phyloP scores from a whole-genome alignment of 208 protist species.

The Wallacemonas sp. region DNA sequence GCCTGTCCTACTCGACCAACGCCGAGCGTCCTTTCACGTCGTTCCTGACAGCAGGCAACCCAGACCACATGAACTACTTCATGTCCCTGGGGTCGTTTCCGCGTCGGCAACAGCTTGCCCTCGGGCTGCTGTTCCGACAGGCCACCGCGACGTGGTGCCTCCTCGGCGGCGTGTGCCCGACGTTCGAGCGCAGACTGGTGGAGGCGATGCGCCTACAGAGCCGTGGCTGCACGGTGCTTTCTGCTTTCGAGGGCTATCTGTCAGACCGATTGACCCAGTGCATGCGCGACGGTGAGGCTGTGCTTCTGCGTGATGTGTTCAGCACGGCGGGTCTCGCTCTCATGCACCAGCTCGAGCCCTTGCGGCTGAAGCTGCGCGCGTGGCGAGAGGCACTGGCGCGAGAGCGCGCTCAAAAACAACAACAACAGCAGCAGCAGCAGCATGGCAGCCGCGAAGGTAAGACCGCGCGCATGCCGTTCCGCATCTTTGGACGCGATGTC shows the following conservation, averaged over 20 bases:
- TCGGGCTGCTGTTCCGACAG: slow-evolving; percentile 29
- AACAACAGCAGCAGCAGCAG: neutral
- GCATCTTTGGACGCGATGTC: slow-evolving; percentile 32
- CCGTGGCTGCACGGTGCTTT: slow-evolving; percentile 54
- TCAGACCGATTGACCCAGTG: slow-evolving; percentile 48
- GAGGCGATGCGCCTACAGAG: slow-evolving; percentile 50
- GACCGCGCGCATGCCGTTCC: slow-evolving; percentile 19
- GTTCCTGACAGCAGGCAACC: slow-evolving; percentile 57
- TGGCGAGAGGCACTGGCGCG: neutral
- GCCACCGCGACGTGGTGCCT: slow-evolving; percentile 58
- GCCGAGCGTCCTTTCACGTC: slow-evolving; percentile 27
- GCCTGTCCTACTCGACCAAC: slow-evolving; percentile 19
- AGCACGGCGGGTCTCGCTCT: slow-evolving; percentile 21
- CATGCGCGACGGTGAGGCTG: slow-evolving; percentile 54
- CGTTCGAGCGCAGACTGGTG: slow-evolving; percentile 45
- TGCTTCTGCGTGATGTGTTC: slow-evolving; percentile 73
- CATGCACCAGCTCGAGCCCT: slow-evolving; percentile 27
- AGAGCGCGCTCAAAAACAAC: neutral
- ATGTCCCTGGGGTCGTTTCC: slow-evolving; percentile 30
- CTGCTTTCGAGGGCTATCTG: slow-evolving; percentile 36
- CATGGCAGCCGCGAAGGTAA: neutral
- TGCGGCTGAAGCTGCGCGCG: slow-evolving; percentile 26
- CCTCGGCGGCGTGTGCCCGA: slow-evolving; percentile 51
- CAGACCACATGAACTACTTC: slow-evolving; percentile 36
- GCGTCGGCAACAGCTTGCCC: slow-evolving; percentile 34